Conservation (phyloP, 257 asterid genomes). For the Craterostigma plantagineum region DNA sequence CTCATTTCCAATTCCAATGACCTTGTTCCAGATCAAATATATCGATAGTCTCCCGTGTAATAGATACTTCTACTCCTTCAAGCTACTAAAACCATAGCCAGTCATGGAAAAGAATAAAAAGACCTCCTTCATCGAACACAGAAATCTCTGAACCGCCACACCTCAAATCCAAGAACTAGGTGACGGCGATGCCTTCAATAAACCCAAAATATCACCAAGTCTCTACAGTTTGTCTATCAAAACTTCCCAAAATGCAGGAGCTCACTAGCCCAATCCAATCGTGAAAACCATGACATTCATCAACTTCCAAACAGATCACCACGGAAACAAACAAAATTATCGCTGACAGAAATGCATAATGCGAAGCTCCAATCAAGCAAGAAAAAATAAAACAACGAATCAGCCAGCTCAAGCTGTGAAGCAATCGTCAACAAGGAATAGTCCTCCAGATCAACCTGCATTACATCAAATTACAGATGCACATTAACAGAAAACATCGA, state of each 20-base stretch:
- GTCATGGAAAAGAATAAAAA: conserved; percentile 26
- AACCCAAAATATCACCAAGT: too few relatives aligned
- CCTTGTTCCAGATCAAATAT: conserved; percentile 10
- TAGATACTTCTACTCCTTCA: conserved; percentile 25
- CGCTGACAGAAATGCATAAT: neutral
- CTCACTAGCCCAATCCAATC: too few relatives aligned
- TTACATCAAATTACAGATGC: conserved; percentile 10
- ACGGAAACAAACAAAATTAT: conserved; percentile 1
- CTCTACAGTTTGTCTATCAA: too few relatives aligned
- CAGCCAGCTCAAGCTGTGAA: too few relatives aligned
- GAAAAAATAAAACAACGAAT: too few relatives aligned
- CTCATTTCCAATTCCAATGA: conserved; percentile 59
- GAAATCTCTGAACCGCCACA: conserved; percentile 15
- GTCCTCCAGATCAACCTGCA: conserved; percentile 63
- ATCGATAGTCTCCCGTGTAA: conserved; percentile 8
- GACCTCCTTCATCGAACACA: conserved; percentile 2
- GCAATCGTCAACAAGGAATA: conserved; percentile 7
- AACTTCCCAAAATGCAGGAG: too few relatives aligned
- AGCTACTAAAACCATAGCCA: conserved; percentile 23
- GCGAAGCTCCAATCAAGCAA: conserved; percentile 8
- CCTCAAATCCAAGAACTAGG: conserved; percentile 7
- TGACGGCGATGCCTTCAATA: too few relatives aligned
- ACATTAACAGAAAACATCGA: neutral
- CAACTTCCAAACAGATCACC: too few relatives aligned
- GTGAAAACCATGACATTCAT: too few relatives aligned